phyloP scores from a whole-genome alignment of 805 yeast genomes.

The Candida pseudoglaebosa region DNA sequence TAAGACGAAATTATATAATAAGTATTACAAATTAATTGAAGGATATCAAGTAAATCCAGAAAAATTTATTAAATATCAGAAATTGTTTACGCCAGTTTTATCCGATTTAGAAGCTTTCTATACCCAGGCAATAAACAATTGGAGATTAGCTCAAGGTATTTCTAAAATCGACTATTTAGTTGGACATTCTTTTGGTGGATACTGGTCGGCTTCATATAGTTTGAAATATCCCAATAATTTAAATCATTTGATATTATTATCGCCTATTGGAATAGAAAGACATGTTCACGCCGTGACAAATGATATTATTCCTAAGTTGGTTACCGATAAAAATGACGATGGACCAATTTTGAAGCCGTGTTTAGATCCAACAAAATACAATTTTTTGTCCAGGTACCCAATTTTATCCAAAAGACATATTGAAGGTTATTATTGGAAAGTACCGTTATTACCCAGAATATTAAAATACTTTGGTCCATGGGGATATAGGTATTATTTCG shows the following conservation, averaged over 20 bases:
- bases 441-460: slow-evolving; percentile 45
- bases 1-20: slow-evolving; percentile 27
- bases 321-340: slow-evolving; percentile 3
- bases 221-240: slow-evolving; percentile 53
- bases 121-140: slow-evolving; percentile 54
- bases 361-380: slow-evolving; percentile 40
- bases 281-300: slow-evolving; percentile 57
- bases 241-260: slow-evolving; percentile 53
- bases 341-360: slow-evolving; percentile 26
- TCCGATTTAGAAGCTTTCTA: slow-evolving; percentile 52
- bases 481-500: slow-evolving; percentile 33
- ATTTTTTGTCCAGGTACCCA: slow-evolving; percentile 47
- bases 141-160: slow-evolving; percentile 52
- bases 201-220: slow-evolving; percentile 62
- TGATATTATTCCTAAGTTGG: background rate
- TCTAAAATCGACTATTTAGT: slow-evolving; percentile 55
- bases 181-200: slow-evolving; percentile 81
- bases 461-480: slow-evolving; percentile 43
- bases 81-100: slow-evolving; percentile 35
- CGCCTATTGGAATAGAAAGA: slow-evolving; percentile 79
- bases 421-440: slow-evolving; percentile 35
- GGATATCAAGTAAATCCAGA: slow-evolving; percentile 24
- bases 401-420: slow-evolving; percentile 27
- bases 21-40: slow-evolving; percentile 38
- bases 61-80: slow-evolving; percentile 27